Evolutionary conservation across 2,329 filamentous ascomycete species (phyloP).

Genomic region (Apiospora pterosperma): DNA sequence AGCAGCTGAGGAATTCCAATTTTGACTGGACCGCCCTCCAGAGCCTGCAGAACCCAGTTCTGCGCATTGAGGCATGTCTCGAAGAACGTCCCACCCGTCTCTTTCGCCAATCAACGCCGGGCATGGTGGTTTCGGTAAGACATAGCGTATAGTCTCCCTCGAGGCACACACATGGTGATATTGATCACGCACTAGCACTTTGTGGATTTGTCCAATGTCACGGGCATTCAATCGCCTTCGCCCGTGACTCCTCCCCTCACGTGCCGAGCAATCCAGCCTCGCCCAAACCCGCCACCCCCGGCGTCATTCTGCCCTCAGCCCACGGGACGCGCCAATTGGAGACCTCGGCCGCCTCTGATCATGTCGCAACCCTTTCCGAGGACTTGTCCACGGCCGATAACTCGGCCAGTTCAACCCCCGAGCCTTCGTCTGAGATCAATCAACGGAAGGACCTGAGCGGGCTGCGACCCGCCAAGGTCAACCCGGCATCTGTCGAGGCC

Average conservation of each 20-base stretch:
- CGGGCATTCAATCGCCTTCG: not conserved
- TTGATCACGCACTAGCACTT: not conserved
- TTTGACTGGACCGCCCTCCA: constrained; percentile 15
- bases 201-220: not conserved
- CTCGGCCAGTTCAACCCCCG: not conserved
- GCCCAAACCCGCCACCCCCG: not conserved
- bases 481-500: constrained; percentile 15
- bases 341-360: not conserved
- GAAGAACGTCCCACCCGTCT: constrained; percentile 7
- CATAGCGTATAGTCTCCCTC: not conserved
- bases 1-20: constrained; percentile 12
- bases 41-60: constrained; percentile 10
- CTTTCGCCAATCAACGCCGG: constrained; percentile 1
- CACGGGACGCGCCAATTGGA: not conserved
- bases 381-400: not conserved
- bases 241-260: not conserved
- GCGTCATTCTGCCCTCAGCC: not conserved
- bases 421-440: not conserved
- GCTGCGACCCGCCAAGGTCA: constrained; percentile 15
- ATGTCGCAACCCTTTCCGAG: not conserved
- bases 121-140: constrained; percentile 14
- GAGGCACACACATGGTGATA: not conserved
- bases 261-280: not conserved
- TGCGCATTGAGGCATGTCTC: constrained; percentile 16
- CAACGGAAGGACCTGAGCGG: constrained; percentile 14